Base-by-base conservation (phyloP, 2,329 filamentous ascomycete genomes). In the Ploettnerulaceae sp. region DNA sequence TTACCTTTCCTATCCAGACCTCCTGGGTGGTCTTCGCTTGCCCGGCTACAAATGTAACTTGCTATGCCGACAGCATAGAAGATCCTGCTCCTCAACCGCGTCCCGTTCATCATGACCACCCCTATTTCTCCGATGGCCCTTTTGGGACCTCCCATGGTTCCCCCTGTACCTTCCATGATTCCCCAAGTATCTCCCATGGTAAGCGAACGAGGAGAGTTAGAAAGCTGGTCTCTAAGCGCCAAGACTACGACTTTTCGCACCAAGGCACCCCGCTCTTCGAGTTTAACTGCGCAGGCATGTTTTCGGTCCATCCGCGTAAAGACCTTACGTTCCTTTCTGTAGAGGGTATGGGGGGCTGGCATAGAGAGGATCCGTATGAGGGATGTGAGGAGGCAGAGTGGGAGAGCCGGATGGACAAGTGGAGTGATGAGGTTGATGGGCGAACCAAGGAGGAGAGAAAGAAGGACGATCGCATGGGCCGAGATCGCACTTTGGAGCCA, bases 261-360 rank as follows among this genome's bases (percentile, higher is more conserved):
- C 47, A 50, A 33, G 60, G 60, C n/a, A 18, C 52, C 1, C 60
- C 61, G 0, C 40, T 62, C 46, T 63, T 63, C 37, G 60, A 64
- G 35, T 63, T 62, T 49, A 47, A 35, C 5, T 42, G 22, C 3
- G 26, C 28, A 2, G 5, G 26, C 21, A 20, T 29, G 14, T 24
- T 42, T 9, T 8, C 9, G 8, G 14, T 38, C 25, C 41, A 32
- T 6, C 5, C 11, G 21, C 33, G 21, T 7, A n/a, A n/a, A 7
- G 3, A 14, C 32, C 20, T 24, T 33, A 4, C 21, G 9, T 54
- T 52, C 21, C 42, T 54, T 2, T 48, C 37, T 1, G 47, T 54
- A 11, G 48, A 53, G 9, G 15, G 29, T 8, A 48, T 57, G 20
- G 34, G 32, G 5, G 18, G 39, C 1, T 56, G 37, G 26, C 32